Evolutionary conservation across 768 basidiomycete genomes (phyloP), one percentile per base, ranked within the genome.

Genomic region (Termitomyces titanicus): DNA sequence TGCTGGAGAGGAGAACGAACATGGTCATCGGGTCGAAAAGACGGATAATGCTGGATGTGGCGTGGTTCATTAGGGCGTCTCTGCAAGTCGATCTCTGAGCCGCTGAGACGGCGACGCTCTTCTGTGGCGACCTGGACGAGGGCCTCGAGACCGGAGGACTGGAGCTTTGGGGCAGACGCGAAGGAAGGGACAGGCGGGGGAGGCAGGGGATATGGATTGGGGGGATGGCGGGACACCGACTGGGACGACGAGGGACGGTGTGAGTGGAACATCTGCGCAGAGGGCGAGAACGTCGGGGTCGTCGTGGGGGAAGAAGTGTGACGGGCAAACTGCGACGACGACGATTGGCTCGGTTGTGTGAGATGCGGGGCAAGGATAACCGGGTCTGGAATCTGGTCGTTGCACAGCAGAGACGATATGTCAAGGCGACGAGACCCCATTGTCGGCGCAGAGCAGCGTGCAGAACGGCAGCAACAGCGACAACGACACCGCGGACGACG

Each of bases 371-470:
- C 66, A 48, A 63, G 69, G 27, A 64, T 51, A 56, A 62, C 63
- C 17, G 60, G 61, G 4, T 61, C 57, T 31, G 66, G 56, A 2
- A 56, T 38, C 58, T 76, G 70, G 65, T 82, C 80, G 63, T 78
- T 72, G 64, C 86, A 89, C 29, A 90, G 79, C 37, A 91, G 80
- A 8, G 86, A 88, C 13, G 87, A 85, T 22, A 92, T 91, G 64
- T 85, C 84, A 65, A 91, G 84, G 48, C 88, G 78, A 51, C 87
- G 77, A 25, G 85, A 82, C 45, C 78, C 76, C 85, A 86, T 88
- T 64, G 69, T 63, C 66, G 59, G 54, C 31, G 60, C 65, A 59
- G 31, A 51, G 40, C 22, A 22, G 37, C 54, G 44, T 20, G 39
- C 46, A 47, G 42, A 33, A 20, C 48, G 24, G 51, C 37, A 39